Evolutionary conservation across 805 yeast genomes (phyloP).

Genomic region (Wickerhamiella australiensis): DNA sequence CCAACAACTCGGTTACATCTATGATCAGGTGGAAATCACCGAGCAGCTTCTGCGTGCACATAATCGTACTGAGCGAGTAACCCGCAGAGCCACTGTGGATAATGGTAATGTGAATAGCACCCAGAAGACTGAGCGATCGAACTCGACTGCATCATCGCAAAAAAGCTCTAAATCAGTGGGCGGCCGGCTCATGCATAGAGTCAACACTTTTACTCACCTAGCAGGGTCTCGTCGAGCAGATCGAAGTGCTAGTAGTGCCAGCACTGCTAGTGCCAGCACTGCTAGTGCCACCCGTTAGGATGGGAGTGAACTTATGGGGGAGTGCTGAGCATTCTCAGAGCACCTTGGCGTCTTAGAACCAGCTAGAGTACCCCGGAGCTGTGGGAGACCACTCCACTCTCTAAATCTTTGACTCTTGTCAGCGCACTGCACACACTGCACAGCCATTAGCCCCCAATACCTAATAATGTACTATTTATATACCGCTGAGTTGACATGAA

Average conservation of each 20-base stretch:
- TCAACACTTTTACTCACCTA: constrained; percentile 3
- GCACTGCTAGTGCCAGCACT: too few species aligned
- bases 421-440: too few species aligned
- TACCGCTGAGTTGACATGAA: not conserved
- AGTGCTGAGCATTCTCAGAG: too few species aligned
- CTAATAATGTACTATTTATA: not conserved
- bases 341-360: too few species aligned
- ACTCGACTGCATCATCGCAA: constrained; percentile 5
- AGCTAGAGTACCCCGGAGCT: too few species aligned
- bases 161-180: constrained; percentile 3
- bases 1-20: constrained; percentile 30
- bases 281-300: not conserved
- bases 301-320: not conserved
- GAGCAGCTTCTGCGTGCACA: constrained; percentile 19
- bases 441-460: too few species aligned
- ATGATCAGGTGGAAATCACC: constrained; percentile 26
- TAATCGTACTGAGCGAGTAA: constrained; percentile 6
- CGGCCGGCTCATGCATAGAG: constrained; percentile 4
- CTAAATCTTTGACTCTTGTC: too few species aligned
- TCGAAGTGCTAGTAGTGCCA: not conserved
- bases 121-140: constrained; percentile 4
- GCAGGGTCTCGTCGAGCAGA: not conserved
- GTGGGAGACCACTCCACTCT: too few species aligned
- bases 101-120: not conserved
- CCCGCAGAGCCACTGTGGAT: constrained; percentile 9